phyloP scores from a whole-genome alignment of 352 stramenopile species.

The Halophytophthora batemanensis region DNA sequence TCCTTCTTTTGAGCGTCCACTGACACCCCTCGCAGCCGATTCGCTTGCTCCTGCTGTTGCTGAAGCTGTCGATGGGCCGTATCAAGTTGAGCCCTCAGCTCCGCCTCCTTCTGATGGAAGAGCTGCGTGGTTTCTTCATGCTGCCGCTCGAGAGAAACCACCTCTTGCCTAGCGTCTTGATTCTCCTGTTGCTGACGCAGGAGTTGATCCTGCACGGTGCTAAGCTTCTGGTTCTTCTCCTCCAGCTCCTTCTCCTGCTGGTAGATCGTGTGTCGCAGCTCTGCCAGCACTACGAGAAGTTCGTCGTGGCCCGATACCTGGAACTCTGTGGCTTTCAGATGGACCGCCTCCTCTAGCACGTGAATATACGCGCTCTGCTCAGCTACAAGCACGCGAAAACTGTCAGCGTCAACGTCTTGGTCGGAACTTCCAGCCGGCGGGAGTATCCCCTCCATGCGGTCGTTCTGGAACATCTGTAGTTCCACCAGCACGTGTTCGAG shows the following conservation, averaged over 20 bases:
- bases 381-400: slow-evolving; percentile 9
- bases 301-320: slow-evolving; percentile 72
- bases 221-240: slow-evolving; percentile 18
- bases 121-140: slow-evolving; percentile 19
- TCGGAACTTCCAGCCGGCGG: slow-evolving; percentile 1
- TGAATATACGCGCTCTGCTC: slow-evolving; percentile 72
- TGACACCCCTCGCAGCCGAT: slow-evolving; percentile 10
- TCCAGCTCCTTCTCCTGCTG: slow-evolving; percentile 59
- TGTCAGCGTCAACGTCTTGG: slow-evolving; percentile 1
- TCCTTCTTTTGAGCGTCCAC: slow-evolving; percentile 12
- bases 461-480: slow-evolving; percentile 34
- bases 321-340: slow-evolving; percentile 69
- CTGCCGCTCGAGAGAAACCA: slow-evolving; percentile 11
- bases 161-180: slow-evolving; percentile 13
- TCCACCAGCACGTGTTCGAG: slow-evolving; percentile 39
- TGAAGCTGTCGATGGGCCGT: slow-evolving; percentile 28
- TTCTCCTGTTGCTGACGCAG: slow-evolving; percentile 25
- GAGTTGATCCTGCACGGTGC: slow-evolving; percentile 16
- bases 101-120: slow-evolving; percentile 27
- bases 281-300: slow-evolving; percentile 64
- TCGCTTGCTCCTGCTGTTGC: slow-evolving; percentile 16
- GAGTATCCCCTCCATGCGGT: slow-evolving; percentile 17
- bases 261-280: slow-evolving; percentile 77
- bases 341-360: slow-evolving; percentile 72
- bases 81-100: slow-evolving; percentile 24